A percentile compares a stretch with the other conserved stretches of the same genome.
Conservation (phyloP, 768 basidiomycete species). For the Suillus bovinus region DNA sequence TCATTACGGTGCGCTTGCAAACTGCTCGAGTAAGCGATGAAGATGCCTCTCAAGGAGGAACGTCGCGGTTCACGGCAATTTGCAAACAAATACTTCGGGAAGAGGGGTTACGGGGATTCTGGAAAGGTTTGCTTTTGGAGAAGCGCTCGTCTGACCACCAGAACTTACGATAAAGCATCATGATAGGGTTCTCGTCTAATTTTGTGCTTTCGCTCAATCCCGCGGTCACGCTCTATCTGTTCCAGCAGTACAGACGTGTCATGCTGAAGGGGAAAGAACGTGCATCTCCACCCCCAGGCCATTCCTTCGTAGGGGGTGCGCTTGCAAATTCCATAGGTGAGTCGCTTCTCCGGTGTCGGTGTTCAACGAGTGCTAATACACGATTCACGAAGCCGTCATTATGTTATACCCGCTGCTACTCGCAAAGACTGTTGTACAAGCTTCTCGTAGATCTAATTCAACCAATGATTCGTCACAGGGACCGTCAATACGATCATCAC, state of each 20-base stretch:
- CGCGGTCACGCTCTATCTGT: conserved; percentile 55
- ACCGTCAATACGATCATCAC: conserved; percentile 11
- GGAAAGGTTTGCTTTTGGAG: conserved; percentile 43
- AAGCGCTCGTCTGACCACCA: background rate
- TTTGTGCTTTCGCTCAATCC: conserved; percentile 55
- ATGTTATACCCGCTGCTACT: conserved; percentile 60
- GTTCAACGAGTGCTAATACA: background rate
- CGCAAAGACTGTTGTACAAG: conserved; percentile 56
- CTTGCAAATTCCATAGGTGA: conserved; percentile 52
- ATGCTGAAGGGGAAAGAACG: conserved; percentile 25
- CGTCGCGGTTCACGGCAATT: conserved; percentile 13
- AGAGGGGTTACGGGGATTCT: conserved; percentile 53
- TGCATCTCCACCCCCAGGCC: conserved; percentile 38
- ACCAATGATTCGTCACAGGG: conserved; percentile 16
- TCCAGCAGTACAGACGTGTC: conserved; percentile 49
- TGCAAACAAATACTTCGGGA: conserved; percentile 46
- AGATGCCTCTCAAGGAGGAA: conserved; percentile 15
- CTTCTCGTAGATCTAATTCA: conserved; percentile 28
- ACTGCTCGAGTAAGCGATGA: conserved; percentile 39
- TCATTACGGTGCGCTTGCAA: conserved; percentile 57
- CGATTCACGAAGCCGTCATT: conserved; percentile 35
- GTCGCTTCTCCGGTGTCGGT: background rate
- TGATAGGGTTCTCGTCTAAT: conserved; percentile 50
- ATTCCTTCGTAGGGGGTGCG: conserved; percentile 59
- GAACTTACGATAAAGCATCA: conserved; percentile 2